Evolutionary conservation across 2,329 filamentous ascomycete species (phyloP), one percentile per base, ranked within the genome.

Genomic region (Colletotrichum noveboracense): DNA sequence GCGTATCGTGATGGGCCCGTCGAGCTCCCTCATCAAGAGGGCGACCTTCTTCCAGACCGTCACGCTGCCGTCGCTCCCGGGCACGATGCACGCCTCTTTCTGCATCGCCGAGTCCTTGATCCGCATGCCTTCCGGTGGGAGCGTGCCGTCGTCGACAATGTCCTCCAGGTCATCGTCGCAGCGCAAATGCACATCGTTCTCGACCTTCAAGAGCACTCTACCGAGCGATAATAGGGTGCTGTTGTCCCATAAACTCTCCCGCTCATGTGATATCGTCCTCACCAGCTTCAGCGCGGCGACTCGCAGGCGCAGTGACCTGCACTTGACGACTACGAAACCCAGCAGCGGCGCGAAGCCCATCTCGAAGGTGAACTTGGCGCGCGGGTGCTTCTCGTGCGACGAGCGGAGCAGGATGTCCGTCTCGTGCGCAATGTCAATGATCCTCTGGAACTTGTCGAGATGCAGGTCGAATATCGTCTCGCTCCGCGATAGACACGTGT

Each of bases 211-310:
- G 0, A 84, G 78, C 1, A 82, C 79, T 43, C 77, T 79, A 14
- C 81, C 84, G 3, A 84, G 71, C 3, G 80, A 79, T 65, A 83
- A 80, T 78, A 87, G 79, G 0, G 79, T 77, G 0, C 75, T 70
- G 0, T 80, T 75, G 26, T 87, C 83, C 85, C 85, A 87, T 0
- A 87, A 67, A 2, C 81, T 83, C 69, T 88, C 86, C 21, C 82
- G 78, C 1, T 78, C 68, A 0, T 81, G 80, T 0, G 83, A 81
- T 2, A 86, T 77, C 1, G 65, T 77, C 16, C 78, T 78, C 75
- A 87, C 78, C 16, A 85, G 74, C 0, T 77, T 75, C 1, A 87
- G 76, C 0, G 84, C 86, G 3, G 79, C 78, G 0, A 86, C 43
- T 1, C 86, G 81, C 1, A 85, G 82, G 2, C 70, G 62, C 7